phyloP scores from a whole-genome alignment of 2,329 filamentous ascomycete species.

The Cryphonectria naterciae region DNA sequence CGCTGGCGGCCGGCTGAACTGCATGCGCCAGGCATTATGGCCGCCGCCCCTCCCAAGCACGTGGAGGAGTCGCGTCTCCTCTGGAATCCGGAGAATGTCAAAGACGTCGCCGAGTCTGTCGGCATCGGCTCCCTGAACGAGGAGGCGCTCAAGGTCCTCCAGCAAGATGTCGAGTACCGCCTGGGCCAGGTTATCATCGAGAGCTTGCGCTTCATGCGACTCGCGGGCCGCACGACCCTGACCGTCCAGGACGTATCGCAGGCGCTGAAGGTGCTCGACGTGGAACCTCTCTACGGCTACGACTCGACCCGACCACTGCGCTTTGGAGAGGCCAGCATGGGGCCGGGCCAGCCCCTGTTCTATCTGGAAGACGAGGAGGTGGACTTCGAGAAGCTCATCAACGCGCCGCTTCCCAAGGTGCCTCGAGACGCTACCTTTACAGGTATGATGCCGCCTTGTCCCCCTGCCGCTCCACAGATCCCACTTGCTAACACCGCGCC shows the following conservation, averaged over 20 bases:
- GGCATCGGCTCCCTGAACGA: slow-evolving; percentile 82
- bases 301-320: slow-evolving; percentile 86
- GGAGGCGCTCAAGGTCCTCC: slow-evolving; percentile 83
- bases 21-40: slow-evolving; percentile 18
- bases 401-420: slow-evolving; percentile 91
- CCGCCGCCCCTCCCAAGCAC: slow-evolving; percentile 28
- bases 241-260: slow-evolving; percentile 88
- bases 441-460: slow-evolving; percentile 54
- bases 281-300: slow-evolving; percentile 95
- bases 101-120: slow-evolving; percentile 94
- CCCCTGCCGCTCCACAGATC: too few species aligned
- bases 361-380: slow-evolving; percentile 99
- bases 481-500: background rate
- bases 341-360: slow-evolving; percentile 90
- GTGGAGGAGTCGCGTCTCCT: slow-evolving; percentile 60
- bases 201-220: slow-evolving; percentile 94
- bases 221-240: slow-evolving; percentile 81
- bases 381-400: slow-evolving; percentile 98
- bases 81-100: slow-evolving; percentile 96
- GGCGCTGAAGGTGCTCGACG: slow-evolving; percentile 82
- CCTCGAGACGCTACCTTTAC: slow-evolving; percentile 92
- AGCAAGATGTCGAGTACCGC: slow-evolving; percentile 94
- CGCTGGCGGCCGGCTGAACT: slow-evolving; percentile 1
- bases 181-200: slow-evolving; percentile 93
- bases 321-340: slow-evolving; percentile 92